Base-by-base conservation (phyloP, 106 monocot species). In the Allium cepa region DNA sequence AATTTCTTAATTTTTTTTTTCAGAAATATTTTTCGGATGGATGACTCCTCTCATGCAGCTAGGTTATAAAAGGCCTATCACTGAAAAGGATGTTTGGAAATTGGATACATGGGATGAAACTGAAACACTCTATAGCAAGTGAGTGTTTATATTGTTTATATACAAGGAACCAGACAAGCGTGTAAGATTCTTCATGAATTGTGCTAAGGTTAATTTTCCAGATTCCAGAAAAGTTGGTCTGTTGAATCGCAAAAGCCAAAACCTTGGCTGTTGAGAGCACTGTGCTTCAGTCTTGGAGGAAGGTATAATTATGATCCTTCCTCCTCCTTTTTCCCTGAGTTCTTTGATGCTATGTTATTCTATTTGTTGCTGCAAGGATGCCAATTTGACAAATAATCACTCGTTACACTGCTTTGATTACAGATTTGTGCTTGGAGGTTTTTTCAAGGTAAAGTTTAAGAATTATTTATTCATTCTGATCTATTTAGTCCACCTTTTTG, bases 21-120 rank as follows among this genome's bases (percentile, higher is more conserved):
- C n/a, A 99, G 97, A 62, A 66, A 93, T 90, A 72, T 75, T 78
- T 9, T 99, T 99, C 73, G 56, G 80, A 71, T 99, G 97, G 97
- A 85, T 99, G 75, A 90, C 97, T 50, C 97, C 97, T 17, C 79
- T 99, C 60, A 89, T 99, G 89, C 70, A 87, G 82, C 77, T 79
- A 74, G 97, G 97, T 22, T 87, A 77, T 62, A 92, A 85, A 69
- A 84, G 73, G 59, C 93, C 97, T 64, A 80, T 99, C 46, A 99
- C 90, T 60, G 97, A 99, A 72, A 99, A 93, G 73, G 97, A 99
- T 83, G 82, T 92, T 28, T 99, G 97, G 97, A 93, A 90, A 75
- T 74, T 99, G 74, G 97, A 99, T 80, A 69, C 84, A 71, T 99
- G 97, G 97, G 97, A 99, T 83, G 72, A 84, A 68, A 93, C 97